These are phyloP conservation scores for Schwanniomyces polymorphus DNA, from an alignment of 805 yeast species.

Conservation along the genomic window DNA sequence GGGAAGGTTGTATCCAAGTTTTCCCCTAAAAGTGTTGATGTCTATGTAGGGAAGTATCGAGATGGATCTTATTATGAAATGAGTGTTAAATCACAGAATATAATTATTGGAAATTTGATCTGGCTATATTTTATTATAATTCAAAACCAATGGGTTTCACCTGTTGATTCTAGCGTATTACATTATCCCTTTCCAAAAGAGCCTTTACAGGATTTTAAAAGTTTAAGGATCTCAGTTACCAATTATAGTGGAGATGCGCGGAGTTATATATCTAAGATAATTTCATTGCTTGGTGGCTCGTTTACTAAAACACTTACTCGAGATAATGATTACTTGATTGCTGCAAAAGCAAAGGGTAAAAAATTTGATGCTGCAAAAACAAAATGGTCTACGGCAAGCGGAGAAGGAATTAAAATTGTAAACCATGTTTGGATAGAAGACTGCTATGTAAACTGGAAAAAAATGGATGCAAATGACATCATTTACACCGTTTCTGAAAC, in stretches of 20 bases:
- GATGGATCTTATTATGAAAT: constrained; percentile 53
- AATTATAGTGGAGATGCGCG: constrained; percentile 88
- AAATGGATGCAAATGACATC: constrained; percentile 45
- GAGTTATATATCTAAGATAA: constrained; percentile 62
- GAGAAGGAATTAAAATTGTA: constrained; percentile 48
- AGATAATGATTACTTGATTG: constrained; percentile 70
- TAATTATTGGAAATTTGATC: constrained; percentile 61
- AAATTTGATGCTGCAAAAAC: constrained; percentile 69
- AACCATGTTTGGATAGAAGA: constrained; percentile 92
- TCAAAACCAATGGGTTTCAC: constrained; percentile 54
- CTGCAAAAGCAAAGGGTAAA: constrained; percentile 66
- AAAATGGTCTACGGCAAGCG: constrained; percentile 50
- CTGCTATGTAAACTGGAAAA: constrained; percentile 60
- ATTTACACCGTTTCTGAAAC: constrained; percentile 50
- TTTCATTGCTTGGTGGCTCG: constrained; percentile 69
- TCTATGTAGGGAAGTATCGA: constrained; percentile 63
- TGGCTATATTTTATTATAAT: constrained; percentile 77
- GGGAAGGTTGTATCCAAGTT: constrained; percentile 44
- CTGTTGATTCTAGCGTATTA: constrained; percentile 53
- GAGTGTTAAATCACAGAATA: constrained; percentile 41
- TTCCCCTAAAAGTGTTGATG: constrained; percentile 19
- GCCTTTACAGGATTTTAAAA: constrained; percentile 54
- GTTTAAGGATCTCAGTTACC: constrained; percentile 64
- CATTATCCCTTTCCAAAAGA: constrained; percentile 66
- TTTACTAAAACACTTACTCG: constrained; percentile 67